Base-by-base conservation (phyloP, 108 stramenopile species). In the Chaetoceros muelleri region DNA sequence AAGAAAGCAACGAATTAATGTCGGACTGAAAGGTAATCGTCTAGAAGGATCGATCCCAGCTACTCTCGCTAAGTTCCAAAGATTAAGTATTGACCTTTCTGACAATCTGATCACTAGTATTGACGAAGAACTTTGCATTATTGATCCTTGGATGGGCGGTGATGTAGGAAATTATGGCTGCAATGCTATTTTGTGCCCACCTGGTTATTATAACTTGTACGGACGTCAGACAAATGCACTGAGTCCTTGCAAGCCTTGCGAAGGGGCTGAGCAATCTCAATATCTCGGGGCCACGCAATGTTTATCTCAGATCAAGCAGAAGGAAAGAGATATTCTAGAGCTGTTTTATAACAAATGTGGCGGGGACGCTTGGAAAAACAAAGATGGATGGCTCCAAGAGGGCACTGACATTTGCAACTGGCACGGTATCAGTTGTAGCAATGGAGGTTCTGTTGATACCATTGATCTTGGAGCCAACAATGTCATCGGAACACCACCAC, bases 381-480 rank as follows among this genome's bases (percentile, higher is more conserved):
- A 72, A 8, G 80, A 84, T 31, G 76, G 81, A 51, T 91, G 89
- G 89, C 67, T 73, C 51, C 68, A 70, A 23, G 65, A 74, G 0
- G 52, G 57, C 22, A 49, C 57, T 40, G 75, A 82, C 53, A 62
- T 86, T 50, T 91, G 89, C 49, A 60, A 61, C 23, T 88, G 87
- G 87, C 77, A 70, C 58, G 91, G 91, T 7, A 67, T 93, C 20
- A 50, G 70, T 2, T 93, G 91, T 67, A 62, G 58, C 17, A 71
- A 80, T 21, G 80, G 72, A 2, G 60, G 58, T 13, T 61, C 70
- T 3, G 70, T 93, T 18, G 72, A 82, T 31, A 72, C 83, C 24
- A 75, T 93, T 57, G 53, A 61, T 24, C 71, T 93, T 1, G 87
- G 85, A 17, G 64, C 75, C 28, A 93, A 93, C 48, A 77, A 84